Conservation (phyloP, 352 stramenopile species). For the Detonula confervacea region DNA sequence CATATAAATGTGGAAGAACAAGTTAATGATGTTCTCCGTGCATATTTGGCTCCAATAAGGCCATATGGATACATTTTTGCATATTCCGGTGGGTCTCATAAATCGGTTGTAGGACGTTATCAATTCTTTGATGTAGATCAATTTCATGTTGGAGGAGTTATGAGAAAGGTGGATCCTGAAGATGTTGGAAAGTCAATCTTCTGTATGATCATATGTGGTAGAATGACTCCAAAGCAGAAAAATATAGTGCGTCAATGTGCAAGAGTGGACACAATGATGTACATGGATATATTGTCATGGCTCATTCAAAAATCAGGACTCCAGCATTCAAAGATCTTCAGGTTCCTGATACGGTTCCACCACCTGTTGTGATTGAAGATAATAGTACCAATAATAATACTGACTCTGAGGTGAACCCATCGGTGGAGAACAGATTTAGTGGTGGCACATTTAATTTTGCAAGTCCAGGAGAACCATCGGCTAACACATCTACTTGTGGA, state of each 20-base stretch:
- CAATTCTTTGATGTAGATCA: slow-evolving; percentile 45
- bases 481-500: slow-evolving; percentile 11
- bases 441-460: slow-evolving; percentile 37
- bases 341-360: slow-evolving; percentile 16
- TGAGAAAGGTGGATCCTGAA: slow-evolving; percentile 10
- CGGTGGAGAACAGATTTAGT: slow-evolving; percentile 18
- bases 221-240: slow-evolving; percentile 33
- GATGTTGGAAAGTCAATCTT: slow-evolving; percentile 20
- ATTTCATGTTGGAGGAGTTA: slow-evolving; percentile 25
- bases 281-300: slow-evolving; percentile 32
- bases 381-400: slow-evolving; percentile 19
- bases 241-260: slow-evolving; percentile 2
- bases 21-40: slow-evolving; percentile 29
- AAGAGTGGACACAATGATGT: slow-evolving; percentile 22
- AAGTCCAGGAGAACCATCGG: slow-evolving; percentile 13
- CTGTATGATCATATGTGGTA: slow-evolving; percentile 21
- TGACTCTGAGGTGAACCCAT: slow-evolving; percentile 7
- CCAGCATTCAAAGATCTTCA: slow-evolving; percentile 16
- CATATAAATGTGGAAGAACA: slow-evolving; percentile 2
- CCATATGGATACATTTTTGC: slow-evolving; percentile 40
- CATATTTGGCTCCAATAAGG: slow-evolving; percentile 8
- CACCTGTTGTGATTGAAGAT: slow-evolving; percentile 22
- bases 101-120: slow-evolving; percentile 36
- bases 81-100: slow-evolving; percentile 33
- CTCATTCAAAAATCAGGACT: slow-evolving; percentile 23